phyloP scores from a whole-genome alignment of 2,329 filamentous ascomycete genomes.

The Cadophora malorum region DNA sequence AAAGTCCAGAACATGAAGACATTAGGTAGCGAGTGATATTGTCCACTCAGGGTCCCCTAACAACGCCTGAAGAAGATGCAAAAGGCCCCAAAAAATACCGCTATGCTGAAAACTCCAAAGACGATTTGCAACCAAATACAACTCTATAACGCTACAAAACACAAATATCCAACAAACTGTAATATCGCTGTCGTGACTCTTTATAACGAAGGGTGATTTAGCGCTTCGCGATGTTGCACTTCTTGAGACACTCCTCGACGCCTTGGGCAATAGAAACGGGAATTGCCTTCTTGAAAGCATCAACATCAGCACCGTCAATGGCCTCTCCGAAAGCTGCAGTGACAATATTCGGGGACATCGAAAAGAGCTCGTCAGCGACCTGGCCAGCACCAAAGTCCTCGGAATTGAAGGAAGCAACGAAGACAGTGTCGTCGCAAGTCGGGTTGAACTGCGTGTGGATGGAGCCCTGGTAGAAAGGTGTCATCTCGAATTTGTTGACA shows the following conservation, averaged over 20 bases:
- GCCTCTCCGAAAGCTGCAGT: constrained; percentile 54
- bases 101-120: constrained; percentile 4
- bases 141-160: constrained; percentile 10
- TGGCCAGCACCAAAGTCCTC: constrained; percentile 61
- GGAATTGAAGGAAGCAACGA: constrained; percentile 56
- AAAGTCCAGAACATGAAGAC: neutral
- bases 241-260: constrained; percentile 59
- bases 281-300: constrained; percentile 51
- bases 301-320: constrained; percentile 55
- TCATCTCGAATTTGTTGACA: constrained; percentile 55
- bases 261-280: constrained; percentile 58
- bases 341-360: constrained; percentile 53
- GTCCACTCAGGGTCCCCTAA: neutral
- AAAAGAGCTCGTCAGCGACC: constrained; percentile 57
- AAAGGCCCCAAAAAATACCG: neutral
- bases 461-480: constrained; percentile 60
- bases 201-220: neutral
- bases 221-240: constrained; percentile 47
- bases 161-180: neutral
- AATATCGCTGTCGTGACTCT: neutral
- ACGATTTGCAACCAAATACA: constrained; percentile 9
- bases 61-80: constrained; percentile 2
- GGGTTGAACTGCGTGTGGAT: constrained; percentile 65
- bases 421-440: constrained; percentile 56
- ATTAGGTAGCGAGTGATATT: constrained; percentile 2